These are phyloP conservation scores for Suillus sp. DNA, from an alignment of 768 basidiomycete genomes.

Conservation along the genomic window DNA sequence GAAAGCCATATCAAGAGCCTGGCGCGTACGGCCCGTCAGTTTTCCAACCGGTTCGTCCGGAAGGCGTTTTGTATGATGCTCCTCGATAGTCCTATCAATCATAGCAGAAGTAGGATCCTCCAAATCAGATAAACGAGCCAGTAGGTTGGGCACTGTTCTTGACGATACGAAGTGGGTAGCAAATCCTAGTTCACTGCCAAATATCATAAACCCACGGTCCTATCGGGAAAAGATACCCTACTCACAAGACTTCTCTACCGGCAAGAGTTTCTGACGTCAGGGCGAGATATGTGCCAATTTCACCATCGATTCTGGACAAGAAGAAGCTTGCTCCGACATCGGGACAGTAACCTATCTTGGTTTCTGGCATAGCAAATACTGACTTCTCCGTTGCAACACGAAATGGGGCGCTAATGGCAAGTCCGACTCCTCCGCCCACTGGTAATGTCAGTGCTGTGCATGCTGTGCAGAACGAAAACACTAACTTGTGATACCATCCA, in stretches of 20 bases:
- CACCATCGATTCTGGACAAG: slow-evolving; percentile 86
- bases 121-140: slow-evolving; percentile 60
- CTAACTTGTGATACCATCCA: slow-evolving; percentile 92
- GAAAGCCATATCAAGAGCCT: slow-evolving; percentile 85
- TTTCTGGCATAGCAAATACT: slow-evolving; percentile 94
- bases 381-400: slow-evolving; percentile 94
- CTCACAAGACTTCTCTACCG: slow-evolving; percentile 88
- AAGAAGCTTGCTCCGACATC: slow-evolving; percentile 94
- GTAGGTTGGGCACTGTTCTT: slow-evolving; percentile 67
- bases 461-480: slow-evolving; percentile 17
- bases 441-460: slow-evolving; percentile 15
- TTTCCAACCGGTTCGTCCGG: slow-evolving; percentile 53
- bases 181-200: slow-evolving; percentile 79
- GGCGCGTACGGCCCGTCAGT: slow-evolving; percentile 62
- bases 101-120: slow-evolving; percentile 41
- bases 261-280: slow-evolving; percentile 72
- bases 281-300: slow-evolving; percentile 92
- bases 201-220: slow-evolving; percentile 16
- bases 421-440: slow-evolving; percentile 98
- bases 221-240: slow-evolving; percentile 19
- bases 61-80: slow-evolving; percentile 58
- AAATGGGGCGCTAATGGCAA: slow-evolving; percentile 82
- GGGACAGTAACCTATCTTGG: slow-evolving; percentile 85
- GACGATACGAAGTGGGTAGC: slow-evolving; percentile 93
- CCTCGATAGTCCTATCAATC: slow-evolving; percentile 72